Conservation (phyloP, 345 rosid genomes). For the Gossypium mustelinum region DNA sequence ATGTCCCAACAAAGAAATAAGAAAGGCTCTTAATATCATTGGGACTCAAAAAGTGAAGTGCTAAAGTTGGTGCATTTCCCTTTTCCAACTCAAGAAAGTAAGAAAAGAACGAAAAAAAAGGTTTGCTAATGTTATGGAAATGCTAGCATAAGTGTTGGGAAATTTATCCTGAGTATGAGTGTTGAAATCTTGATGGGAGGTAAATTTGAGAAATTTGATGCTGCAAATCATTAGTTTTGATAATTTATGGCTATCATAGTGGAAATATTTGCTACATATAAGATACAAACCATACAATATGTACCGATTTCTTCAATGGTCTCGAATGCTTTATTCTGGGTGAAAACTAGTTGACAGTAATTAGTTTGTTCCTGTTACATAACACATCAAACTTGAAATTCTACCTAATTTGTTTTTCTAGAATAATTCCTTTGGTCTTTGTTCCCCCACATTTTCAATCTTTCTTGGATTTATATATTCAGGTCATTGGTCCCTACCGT, state of each 20-base stretch:
- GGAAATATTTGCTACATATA: not conserved
- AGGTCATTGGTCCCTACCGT: conserved; percentile 99
- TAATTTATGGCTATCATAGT: not conserved
- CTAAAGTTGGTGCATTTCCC: not conserved
- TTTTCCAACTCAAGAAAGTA: not conserved
- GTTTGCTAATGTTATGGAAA: not conserved
- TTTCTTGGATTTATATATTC: conserved; percentile 30
- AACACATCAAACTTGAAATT: conserved; percentile 8
- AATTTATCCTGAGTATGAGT: not conserved
- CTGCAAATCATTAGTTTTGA: not conserved
- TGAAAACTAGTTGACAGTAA: not conserved
- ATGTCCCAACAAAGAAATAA: not conserved
- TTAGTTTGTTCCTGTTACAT: not conserved
- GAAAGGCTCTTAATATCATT: not conserved
- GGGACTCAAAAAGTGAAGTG: not conserved
- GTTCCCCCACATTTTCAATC: conserved; percentile 16
- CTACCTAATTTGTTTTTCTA: not conserved
- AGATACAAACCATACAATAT: not conserved
- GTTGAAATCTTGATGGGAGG: not conserved
- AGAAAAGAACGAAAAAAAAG: not conserved
- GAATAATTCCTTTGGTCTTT: not conserved
- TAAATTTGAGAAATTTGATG: not conserved
- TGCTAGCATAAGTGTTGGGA: not conserved
- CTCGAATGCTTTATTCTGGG: not conserved
- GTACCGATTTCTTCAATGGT: conserved; percentile 5